A percentile compares a stretch with the other conserved stretches of the same genome.
Conservation (phyloP, 306 rosid species). For the Notholithocarpus densiflorus region DNA sequence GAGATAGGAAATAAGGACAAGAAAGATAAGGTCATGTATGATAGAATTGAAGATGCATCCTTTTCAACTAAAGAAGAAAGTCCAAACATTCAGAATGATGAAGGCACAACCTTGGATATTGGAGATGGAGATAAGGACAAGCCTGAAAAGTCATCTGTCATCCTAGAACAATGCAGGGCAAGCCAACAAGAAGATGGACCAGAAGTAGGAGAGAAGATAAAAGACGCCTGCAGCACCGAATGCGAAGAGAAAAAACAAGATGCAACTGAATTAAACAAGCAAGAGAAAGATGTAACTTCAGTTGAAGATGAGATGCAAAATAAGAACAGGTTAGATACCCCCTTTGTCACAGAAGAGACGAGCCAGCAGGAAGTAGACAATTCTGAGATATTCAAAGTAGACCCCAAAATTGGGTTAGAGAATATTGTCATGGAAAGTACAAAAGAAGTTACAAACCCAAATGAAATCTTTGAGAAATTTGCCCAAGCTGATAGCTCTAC, state of each 20-base stretch:
- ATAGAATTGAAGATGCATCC: slow-evolving; percentile 4
- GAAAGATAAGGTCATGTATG: background rate
- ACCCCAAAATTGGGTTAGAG: background rate
- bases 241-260: slow-evolving; percentile 14
- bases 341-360: background rate
- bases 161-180: slow-evolving; percentile 1
- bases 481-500: background rate
- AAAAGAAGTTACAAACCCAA: slow-evolving; percentile 9
- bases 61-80: background rate
- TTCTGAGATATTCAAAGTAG: slow-evolving; percentile 1
- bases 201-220: slow-evolving; percentile 4
- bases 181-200: slow-evolving; percentile 12
- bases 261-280: background rate
- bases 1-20: slow-evolving; percentile 2
- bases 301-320: background rate
- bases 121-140: slow-evolving; percentile 1
- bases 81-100: background rate
- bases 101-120: slow-evolving; percentile 6
- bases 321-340: background rate
- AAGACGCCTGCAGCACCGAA: slow-evolving; percentile 2
- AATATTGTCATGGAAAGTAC: slow-evolving; percentile 6
- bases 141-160: slow-evolving; percentile 5
- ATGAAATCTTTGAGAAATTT: background rate
- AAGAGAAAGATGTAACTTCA: slow-evolving; percentile 9
- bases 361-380: slow-evolving; percentile 1